A percentile compares a stretch with the other conserved stretches of the same genome.
phyloP scores from a whole-genome alignment of 768 basidiomycete species.

The Suillus fuscotomentosus region DNA sequence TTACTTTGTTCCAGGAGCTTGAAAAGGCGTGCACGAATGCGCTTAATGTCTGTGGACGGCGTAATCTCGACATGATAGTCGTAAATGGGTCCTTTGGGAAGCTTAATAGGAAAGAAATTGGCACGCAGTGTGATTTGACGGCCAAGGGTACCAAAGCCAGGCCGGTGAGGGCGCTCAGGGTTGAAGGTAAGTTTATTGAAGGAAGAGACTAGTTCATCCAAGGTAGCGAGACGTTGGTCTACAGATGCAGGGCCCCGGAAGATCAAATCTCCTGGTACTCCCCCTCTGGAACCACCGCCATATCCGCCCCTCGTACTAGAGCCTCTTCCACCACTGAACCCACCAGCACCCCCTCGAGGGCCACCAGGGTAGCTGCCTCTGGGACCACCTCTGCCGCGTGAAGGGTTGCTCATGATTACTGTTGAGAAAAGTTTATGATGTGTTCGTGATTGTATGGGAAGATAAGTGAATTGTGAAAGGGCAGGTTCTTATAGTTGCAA shows the following conservation, averaged over 20 bases:
- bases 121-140: constrained; percentile 40
- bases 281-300: constrained; percentile 26
- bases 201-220: constrained; percentile 25
- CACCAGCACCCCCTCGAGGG: constrained; percentile 5
- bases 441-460: neutral
- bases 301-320: constrained; percentile 20
- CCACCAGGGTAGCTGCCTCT: constrained; percentile 8
- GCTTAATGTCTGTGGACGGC: constrained; percentile 35
- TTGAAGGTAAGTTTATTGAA: constrained; percentile 30
- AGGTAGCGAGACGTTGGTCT: constrained; percentile 30
- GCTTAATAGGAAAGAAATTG: constrained; percentile 48
- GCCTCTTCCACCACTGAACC: constrained; percentile 14
- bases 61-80: constrained; percentile 44
- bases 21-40: constrained; percentile 41
- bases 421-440: neutral
- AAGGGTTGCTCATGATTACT: neutral
- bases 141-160: constrained; percentile 44
- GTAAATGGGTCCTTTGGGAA: constrained; percentile 38
- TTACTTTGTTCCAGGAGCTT: constrained; percentile 39
- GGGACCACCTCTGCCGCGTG: constrained; percentile 13
- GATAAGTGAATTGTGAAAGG: too few species aligned
- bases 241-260: constrained; percentile 32
- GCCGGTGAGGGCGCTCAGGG: constrained; percentile 42
- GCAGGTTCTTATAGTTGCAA: neutral
- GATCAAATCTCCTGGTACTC: constrained; percentile 24